Percentiles rank a stretch among this genome's conserved stretches.
phyloP scores from a whole-genome alignment of 2,329 filamentous ascomycete species.

The Pseudopithomyces chartarum region DNA sequence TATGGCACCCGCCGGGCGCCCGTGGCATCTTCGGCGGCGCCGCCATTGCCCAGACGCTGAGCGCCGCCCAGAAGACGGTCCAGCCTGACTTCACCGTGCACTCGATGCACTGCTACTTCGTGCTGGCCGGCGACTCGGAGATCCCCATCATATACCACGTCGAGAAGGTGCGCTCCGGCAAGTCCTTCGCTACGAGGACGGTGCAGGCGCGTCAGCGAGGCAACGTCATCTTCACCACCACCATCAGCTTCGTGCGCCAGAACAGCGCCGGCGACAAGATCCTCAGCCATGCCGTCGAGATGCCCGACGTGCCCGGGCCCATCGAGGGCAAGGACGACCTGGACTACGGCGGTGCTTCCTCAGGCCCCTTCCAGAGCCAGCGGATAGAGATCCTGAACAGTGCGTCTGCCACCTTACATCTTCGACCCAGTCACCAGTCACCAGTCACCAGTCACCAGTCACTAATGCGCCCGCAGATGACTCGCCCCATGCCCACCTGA shows the following conservation, averaged over 20 bases:
- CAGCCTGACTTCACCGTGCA: conserved; percentile 80
- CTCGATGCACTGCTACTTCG: conserved; percentile 99
- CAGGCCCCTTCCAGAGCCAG: conserved; percentile 63
- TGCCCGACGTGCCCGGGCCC: conserved; percentile 53
- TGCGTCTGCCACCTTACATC: conserved; percentile 18
- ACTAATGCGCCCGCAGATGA: conserved; percentile 43
- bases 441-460: background rate
- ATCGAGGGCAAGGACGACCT: conserved; percentile 45
- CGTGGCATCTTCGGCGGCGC: conserved; percentile 92
- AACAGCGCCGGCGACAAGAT: conserved; percentile 60
- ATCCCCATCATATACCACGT: conserved; percentile 94
- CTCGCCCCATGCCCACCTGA: conserved; percentile 63
- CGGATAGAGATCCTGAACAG: conserved; percentile 62
- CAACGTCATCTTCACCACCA: conserved; percentile 92
- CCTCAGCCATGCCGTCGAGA: conserved; percentile 68
- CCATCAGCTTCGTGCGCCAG: conserved; percentile 81
- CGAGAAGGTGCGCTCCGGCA: conserved; percentile 87
- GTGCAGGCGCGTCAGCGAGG: conserved; percentile 94
- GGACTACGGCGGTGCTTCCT: conserved; percentile 33
- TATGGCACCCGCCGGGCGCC: conserved; percentile 91
- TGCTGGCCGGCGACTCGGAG: conserved; percentile 82
- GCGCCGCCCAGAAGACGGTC: conserved; percentile 87
- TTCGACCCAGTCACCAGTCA: background rate
- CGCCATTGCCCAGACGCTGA: conserved; percentile 89
- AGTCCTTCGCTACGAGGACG: conserved; percentile 87